Percentiles rank a stretch among this genome's conserved stretches.
Conservation (phyloP, 129 eudicot genomes). For the Glebionis coronaria region DNA sequence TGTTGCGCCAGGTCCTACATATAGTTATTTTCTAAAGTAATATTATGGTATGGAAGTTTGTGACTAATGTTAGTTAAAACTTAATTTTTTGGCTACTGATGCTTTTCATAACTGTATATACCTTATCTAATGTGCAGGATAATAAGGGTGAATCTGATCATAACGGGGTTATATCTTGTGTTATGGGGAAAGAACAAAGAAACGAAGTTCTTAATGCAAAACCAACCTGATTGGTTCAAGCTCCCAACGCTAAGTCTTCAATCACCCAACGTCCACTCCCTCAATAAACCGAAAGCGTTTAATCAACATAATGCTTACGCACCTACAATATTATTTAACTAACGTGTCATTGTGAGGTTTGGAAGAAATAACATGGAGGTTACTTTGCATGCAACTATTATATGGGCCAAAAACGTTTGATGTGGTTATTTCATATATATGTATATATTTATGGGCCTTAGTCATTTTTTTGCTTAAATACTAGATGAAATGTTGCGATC, state of each 20-base stretch:
- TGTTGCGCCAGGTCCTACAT: no score
- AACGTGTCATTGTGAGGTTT: conserved; percentile 23
- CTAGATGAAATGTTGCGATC: conserved; percentile 8
- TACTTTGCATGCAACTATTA: conserved; percentile 37
- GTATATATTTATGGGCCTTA: not conserved
- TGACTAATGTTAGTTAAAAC: no score
- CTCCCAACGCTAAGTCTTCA: conserved; percentile 52
- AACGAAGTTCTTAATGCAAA: conserved; percentile 45
- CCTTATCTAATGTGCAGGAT: conserved; percentile 47
- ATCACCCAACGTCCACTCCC: conserved; percentile 76
- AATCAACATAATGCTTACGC: conserved; percentile 31
- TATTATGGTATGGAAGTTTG: no score
- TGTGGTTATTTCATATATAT: conserved; percentile 35
- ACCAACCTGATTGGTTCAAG: conserved; percentile 38
- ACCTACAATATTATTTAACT: conserved; percentile 22
- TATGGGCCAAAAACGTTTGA: conserved; percentile 32
- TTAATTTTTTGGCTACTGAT: no score
- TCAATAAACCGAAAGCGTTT: conserved; percentile 62
- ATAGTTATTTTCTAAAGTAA: no score
- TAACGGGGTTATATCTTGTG: conserved; percentile 82
- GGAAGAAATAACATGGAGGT: conserved; percentile 30
- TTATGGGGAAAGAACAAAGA: conserved; percentile 93
- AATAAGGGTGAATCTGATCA: conserved; percentile 79
- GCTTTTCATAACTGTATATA: not conserved
- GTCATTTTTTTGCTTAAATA: conserved; percentile 18